Conservation (phyloP, 495 filamentous ascomycete species). For the Diplogelasinospora grovesii region DNA sequence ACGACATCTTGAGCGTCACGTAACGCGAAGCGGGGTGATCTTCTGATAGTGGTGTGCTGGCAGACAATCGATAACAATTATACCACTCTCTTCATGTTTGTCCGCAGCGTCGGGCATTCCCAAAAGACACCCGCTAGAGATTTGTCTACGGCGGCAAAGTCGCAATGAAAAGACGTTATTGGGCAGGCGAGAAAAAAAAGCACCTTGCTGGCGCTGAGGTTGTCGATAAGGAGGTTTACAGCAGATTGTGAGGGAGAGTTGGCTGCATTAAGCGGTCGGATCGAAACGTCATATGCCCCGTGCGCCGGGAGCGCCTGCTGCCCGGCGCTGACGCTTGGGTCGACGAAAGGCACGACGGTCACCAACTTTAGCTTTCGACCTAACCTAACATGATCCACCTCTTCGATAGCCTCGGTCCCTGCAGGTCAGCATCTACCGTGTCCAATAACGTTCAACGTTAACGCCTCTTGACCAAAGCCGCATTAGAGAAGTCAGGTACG, state of each 20-base stretch:
- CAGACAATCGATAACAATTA: not conserved
- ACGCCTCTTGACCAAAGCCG: too few species aligned
- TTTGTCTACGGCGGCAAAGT: not conserved
- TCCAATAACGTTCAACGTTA: too few species aligned
- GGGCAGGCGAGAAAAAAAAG: too few species aligned
- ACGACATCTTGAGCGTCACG: conserved; percentile 34
- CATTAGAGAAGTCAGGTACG: too few species aligned
- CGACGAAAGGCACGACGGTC: too few species aligned
- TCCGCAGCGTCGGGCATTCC: not conserved
- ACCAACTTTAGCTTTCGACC: too few species aligned
- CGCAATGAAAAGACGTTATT: too few species aligned
- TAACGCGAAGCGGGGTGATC: not conserved
- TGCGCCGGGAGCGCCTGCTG: not conserved
- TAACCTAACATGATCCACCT: too few species aligned
- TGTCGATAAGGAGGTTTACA: not conserved
- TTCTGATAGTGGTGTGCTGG: not conserved
- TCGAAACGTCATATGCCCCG: not conserved
- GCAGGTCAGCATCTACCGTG: too few species aligned
- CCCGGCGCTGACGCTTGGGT: too few species aligned
- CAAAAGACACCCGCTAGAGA: not conserved
- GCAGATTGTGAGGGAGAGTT: not conserved
- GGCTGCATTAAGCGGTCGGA: not conserved
- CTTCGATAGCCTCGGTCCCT: too few species aligned
- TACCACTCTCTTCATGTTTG: conserved; percentile 9
- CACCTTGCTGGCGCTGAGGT: not conserved